Evolutionary conservation across 345 rosid species (phyloP).

Genomic region (Salix purpurea): DNA sequence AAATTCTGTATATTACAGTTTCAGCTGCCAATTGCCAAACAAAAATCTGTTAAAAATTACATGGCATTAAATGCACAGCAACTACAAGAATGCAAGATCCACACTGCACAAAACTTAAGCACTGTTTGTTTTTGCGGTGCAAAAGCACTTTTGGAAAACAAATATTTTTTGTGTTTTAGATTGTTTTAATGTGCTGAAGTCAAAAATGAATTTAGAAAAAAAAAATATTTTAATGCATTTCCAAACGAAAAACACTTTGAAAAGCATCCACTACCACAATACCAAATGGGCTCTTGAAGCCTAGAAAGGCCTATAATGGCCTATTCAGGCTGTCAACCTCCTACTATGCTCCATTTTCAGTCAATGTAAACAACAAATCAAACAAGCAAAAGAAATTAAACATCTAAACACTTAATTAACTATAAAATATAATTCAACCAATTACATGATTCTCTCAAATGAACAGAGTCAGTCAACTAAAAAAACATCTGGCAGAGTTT

Average conservation of each 20-base stretch:
- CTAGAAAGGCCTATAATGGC: not conserved
- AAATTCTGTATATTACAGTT: conserved; percentile 96
- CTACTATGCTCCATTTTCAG: not conserved
- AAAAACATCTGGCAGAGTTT: not conserved
- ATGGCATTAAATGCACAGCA: not conserved
- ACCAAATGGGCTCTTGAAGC: not conserved
- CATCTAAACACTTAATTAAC: not conserved
- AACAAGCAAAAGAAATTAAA: not conserved
- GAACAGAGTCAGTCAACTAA: not conserved
- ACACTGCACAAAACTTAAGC: not conserved
- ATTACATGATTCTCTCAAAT: not conserved
- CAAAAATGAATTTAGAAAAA: no score
- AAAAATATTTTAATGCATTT: no score
- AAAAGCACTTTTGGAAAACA: no score
- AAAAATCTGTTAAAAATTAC: conserved; percentile 11
- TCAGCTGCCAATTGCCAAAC: conserved; percentile 65
- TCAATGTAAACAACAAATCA: not conserved
- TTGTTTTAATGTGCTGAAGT: no score
- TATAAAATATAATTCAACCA: not conserved
- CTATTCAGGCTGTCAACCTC: not conserved
- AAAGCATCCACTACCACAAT: no score
- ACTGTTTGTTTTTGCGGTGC: no score
- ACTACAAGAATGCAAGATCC: not conserved
- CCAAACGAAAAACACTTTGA: no score
- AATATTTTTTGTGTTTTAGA: no score